A percentile compares a stretch with the other conserved stretches of the same genome.
phyloP scores from a whole-genome alignment of 371 early-diverging fungal genomes.

The Mortierella sp. region DNA sequence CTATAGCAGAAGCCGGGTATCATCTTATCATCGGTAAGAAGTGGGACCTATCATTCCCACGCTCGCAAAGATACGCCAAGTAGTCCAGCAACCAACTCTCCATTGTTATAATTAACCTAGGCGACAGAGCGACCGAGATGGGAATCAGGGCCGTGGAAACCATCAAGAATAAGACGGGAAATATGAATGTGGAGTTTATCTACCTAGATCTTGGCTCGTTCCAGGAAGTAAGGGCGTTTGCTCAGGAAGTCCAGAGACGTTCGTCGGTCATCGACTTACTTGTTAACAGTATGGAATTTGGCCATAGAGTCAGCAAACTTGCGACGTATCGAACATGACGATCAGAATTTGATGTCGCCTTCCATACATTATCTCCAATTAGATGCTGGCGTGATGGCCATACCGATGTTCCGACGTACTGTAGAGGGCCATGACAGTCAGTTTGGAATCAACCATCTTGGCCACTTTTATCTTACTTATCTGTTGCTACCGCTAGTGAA shows the following conservation, averaged over 20 bases:
- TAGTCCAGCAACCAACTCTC: not conserved
- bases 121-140: constrained; percentile 42
- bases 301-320: constrained; percentile 5
- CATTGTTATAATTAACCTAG: constrained; percentile 1
- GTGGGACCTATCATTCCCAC: not conserved
- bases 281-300: constrained; percentile 36
- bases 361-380: no score
- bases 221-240: constrained; percentile 36
- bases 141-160: constrained; percentile 42
- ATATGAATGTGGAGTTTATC: constrained; percentile 41
- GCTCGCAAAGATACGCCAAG: no score
- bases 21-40: constrained; percentile 48
- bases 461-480: constrained; percentile 42
- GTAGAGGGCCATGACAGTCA: constrained; percentile 49
- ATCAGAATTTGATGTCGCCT: no score
- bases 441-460: constrained; percentile 51
- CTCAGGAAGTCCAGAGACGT: constrained; percentile 14
- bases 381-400: constrained; percentile 52
- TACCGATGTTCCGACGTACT: constrained; percentile 44
- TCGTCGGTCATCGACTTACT: constrained; percentile 33
- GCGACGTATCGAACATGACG: constrained; percentile 45
- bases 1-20: constrained; percentile 47
- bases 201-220: constrained; percentile 50
- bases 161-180: constrained; percentile 43
- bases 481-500: constrained; percentile 41